Evolutionary conservation across 2,329 filamentous ascomycete species (phyloP).

Genomic region (Cylindrodendrum hubeiense): DNA sequence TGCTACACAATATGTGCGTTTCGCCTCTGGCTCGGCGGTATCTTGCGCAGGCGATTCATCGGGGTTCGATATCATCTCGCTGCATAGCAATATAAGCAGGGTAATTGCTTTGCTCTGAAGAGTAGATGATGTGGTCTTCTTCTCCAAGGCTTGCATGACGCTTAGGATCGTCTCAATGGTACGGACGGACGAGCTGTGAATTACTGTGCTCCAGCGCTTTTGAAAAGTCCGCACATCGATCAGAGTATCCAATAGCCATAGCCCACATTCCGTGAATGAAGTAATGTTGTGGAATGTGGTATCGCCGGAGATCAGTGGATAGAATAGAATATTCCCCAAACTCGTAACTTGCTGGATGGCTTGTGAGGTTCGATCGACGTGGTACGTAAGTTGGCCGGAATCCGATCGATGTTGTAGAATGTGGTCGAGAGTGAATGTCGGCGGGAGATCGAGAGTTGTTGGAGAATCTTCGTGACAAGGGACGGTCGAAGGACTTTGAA

Average conservation of each 20-base stretch:
- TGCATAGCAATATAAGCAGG: conserved; percentile 57
- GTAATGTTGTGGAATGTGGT: conserved; percentile 47
- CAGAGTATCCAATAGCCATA: conserved; percentile 65
- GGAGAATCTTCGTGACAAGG: conserved; percentile 45
- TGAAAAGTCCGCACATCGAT: conserved; percentile 57
- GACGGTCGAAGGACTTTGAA: conserved; percentile 49
- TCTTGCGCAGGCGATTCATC: conserved; percentile 48
- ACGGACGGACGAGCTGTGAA: conserved; percentile 48
- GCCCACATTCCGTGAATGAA: conserved; percentile 54
- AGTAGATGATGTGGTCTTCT: conserved; percentile 30
- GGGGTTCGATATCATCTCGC: conserved; percentile 52
- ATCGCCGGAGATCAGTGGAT: conserved; percentile 52
- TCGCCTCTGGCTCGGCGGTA: conserved; percentile 43
- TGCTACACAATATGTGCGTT: conserved; percentile 52
- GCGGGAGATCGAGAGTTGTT: conserved; percentile 53
- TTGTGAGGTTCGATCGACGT: conserved; percentile 55
- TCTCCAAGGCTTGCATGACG: conserved; percentile 44
- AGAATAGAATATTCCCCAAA: conserved; percentile 58
- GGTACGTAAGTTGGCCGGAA: conserved; percentile 52
- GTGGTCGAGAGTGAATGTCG: conserved; percentile 51
- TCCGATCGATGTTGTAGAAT: conserved; percentile 46
- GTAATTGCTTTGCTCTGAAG: conserved; percentile 53
- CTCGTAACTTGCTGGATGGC: conserved; percentile 60
- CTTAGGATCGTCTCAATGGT: conserved; percentile 54
- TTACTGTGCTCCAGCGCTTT: conserved; percentile 50